Base-by-base conservation (phyloP, 495 filamentous ascomycete genomes). In the Penicillium cosmopolitanum region DNA sequence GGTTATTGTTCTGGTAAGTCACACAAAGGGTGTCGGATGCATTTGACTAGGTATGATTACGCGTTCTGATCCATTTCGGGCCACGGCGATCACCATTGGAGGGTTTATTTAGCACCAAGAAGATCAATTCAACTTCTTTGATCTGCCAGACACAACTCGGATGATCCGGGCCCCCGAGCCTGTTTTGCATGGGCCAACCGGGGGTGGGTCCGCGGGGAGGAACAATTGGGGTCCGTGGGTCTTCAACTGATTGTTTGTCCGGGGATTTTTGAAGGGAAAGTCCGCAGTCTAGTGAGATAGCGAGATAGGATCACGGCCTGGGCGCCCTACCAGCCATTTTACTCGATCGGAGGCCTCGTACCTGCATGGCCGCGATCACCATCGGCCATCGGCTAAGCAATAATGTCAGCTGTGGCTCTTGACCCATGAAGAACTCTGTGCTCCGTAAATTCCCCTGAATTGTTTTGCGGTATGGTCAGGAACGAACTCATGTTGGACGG, bases 291-390 rank as follows among this genome's bases (percentile, higher is more conserved):
- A 38, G 12, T 12, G 10, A 10, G 13, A 13, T 23, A 47, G 44
- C 16, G 46, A 48, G 46, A 28, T 48, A 5, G 46, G 46, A 25
- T 48, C 21, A 18, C 11, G 11, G 35, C 46, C 51, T 35, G 15
- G 48, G 8, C 50, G 11, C 11, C 1, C 23, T 43, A 13, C 33
- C 31, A 35, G 50, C 34, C 33, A 35, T 36, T 31, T 19, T 11
- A 8, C 33, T 55, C 16, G 52, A 60, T 60, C 57, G 50, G 23
- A 38, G 21, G 23, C 36, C 28, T 16, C 23, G 57, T 60, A 60
- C 57, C 57, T 60, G 57, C 57, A 60, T 60, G 23, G 34, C 51
- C 51, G 28, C 23, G 57, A 50, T 55, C 23, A 34, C 53, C 57
- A 47, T 21, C 28, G 44, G 54, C 28, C 21, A 35, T 48, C 46